These are phyloP conservation scores for Trichosporon faecale DNA, from an alignment of 1,284 basidiomycete genomes.

Conservation along the genomic window DNA sequence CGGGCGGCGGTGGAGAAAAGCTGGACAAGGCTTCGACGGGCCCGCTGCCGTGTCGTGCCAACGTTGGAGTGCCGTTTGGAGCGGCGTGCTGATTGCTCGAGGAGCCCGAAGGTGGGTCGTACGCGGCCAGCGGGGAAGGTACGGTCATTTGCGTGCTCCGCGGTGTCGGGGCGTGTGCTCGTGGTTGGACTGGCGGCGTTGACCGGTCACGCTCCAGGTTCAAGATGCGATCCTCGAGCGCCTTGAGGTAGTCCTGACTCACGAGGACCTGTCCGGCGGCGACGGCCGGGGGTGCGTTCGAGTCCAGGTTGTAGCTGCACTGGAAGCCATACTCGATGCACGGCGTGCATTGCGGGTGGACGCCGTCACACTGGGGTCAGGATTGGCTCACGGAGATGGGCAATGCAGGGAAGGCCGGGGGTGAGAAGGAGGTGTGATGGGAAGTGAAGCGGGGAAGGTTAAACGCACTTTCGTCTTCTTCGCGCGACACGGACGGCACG, in stretches of 20 bases:
- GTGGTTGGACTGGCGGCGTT: not conserved
- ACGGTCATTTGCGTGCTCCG: not conserved
- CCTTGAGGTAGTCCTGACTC: conserved; percentile 16
- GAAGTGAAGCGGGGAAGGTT: not conserved
- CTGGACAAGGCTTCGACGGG: not conserved
- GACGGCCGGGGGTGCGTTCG: conserved; percentile 12
- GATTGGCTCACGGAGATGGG: not conserved
- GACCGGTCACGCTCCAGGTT: not conserved
- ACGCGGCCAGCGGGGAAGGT: not conserved
- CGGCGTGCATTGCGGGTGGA: conserved; percentile 23
- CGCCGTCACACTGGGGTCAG: conserved; percentile 24
- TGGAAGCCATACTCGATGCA: conserved; percentile 19
- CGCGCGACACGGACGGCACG: conserved; percentile 23
- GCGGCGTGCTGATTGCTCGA: not conserved
- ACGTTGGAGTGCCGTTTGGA: not conserved
- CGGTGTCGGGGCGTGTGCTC: not conserved
- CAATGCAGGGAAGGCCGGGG: not conserved
- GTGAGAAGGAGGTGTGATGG: too few species aligned
- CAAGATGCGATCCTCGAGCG: conserved; percentile 16
- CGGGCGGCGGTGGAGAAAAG: not conserved
- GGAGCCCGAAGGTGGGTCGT: not conserved
- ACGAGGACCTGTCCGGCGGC: conserved; percentile 15
- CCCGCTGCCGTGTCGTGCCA: not conserved
- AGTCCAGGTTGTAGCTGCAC: conserved; percentile 24
- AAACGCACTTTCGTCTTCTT: conserved; percentile 25